Conservation (phyloP, 1,284 basidiomycete species). For the Cutaneotrichosporon daszewskae region DNA sequence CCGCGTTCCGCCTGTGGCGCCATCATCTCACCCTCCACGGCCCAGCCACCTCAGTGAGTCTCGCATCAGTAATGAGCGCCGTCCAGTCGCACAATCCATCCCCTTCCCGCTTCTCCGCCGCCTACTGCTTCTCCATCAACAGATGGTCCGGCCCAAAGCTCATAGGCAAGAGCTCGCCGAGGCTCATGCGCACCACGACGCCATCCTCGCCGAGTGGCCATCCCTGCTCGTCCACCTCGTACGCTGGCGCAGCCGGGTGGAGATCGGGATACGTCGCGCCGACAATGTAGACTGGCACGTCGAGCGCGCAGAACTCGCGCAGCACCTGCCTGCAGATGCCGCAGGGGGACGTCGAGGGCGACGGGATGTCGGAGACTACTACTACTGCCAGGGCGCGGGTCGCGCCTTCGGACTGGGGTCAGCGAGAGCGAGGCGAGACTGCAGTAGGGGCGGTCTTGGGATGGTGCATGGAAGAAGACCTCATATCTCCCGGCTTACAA, state of each 20-base stretch:
- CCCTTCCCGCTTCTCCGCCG: not conserved
- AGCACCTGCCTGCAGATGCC: constrained; percentile 88
- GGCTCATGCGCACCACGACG: constrained; percentile 56
- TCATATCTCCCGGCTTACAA: too few species aligned
- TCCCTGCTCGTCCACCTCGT: too few species aligned
- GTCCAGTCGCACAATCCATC: too few species aligned
- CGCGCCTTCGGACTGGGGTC: constrained; percentile 65
- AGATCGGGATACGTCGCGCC: constrained; percentile 57
- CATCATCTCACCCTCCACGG: too few species aligned
- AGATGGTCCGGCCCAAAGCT: constrained; percentile 73
- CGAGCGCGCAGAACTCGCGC: constrained; percentile 72
- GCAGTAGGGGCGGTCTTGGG: too few species aligned
- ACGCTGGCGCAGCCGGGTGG: too few species aligned
- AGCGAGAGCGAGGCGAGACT: constrained; percentile 2
- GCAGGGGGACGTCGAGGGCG: constrained; percentile 66
- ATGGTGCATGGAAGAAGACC: too few species aligned
- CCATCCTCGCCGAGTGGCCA: constrained; percentile 44
- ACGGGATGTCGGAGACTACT: constrained; percentile 65
- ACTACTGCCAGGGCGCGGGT: constrained; percentile 64
- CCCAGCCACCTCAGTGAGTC: too few species aligned
- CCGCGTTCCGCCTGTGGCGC: too few species aligned
- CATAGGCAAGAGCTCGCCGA: constrained; percentile 72
- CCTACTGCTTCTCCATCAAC: not conserved
- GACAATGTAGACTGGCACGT: constrained; percentile 71
- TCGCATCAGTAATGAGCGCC: too few species aligned